Evolutionary conservation across 352 stramenopile species (phyloP).

Genomic region (Pythium diclinum): DNA sequence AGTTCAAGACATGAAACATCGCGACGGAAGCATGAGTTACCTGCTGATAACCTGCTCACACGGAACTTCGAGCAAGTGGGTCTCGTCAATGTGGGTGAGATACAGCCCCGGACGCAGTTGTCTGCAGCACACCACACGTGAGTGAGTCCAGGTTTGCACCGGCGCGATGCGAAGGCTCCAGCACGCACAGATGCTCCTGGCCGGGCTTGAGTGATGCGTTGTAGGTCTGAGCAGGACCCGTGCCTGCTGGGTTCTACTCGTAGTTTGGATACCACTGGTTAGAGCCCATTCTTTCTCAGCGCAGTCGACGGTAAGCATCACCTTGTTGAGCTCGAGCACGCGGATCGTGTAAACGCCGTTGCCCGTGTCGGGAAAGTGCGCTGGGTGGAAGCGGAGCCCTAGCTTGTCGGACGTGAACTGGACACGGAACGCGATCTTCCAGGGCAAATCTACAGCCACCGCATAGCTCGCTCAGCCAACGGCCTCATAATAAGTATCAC

Average conservation of each 20-base stretch:
- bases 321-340: constrained; percentile 71
- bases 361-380: constrained; percentile 75
- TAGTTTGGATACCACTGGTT: background rate
- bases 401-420: constrained; percentile 81
- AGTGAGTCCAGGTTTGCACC: background rate
- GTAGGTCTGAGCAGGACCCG: constrained; percentile 66
- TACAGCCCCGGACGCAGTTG: constrained; percentile 70
- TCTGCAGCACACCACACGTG: background rate
- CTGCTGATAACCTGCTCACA: constrained; percentile 70
- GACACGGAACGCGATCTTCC: constrained; percentile 82
- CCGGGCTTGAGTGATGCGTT: constrained; percentile 55
- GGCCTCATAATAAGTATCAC: background rate
- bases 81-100: constrained; percentile 78
- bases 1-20: background rate
- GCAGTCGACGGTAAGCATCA: constrained; percentile 2
- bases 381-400: constrained; percentile 71
- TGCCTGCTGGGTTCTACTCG: constrained; percentile 36
- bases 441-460: constrained; percentile 47
- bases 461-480: background rate
- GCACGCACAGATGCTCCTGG: constrained; percentile 55
- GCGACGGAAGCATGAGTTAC: constrained; percentile 17
- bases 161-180: background rate
- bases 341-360: constrained; percentile 85
- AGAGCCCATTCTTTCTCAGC: background rate
- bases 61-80: constrained; percentile 52